Evolutionary conservation across 306 rosid genomes (phyloP).

Genomic region (Quercus mongolica): DNA sequence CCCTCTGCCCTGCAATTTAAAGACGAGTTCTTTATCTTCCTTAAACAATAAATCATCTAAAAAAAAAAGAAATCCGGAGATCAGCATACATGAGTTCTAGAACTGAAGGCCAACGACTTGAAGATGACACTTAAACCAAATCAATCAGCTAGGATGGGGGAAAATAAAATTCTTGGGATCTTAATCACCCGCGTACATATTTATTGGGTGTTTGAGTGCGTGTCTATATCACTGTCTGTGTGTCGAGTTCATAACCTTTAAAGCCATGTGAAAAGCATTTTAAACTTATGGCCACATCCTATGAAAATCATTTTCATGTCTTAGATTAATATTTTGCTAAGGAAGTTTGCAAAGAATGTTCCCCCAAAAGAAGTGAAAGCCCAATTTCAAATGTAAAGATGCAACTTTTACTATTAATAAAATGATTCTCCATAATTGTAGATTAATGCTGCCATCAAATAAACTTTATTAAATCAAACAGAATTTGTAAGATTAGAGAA

Average conservation of each 20-base stretch:
- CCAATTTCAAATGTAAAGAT: too few relatives aligned
- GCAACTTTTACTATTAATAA: too few relatives aligned
- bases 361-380: background rate
- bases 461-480: too few relatives aligned
- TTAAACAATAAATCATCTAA: background rate
- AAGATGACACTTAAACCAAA: too few relatives aligned
- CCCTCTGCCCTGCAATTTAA: slow-evolving; percentile 65
- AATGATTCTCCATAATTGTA: too few relatives aligned
- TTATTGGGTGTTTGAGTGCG: background rate
- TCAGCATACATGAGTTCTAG: too few relatives aligned
- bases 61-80: background rate
- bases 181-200: background rate
- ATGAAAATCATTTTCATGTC: background rate
- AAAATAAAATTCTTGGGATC: background rate
- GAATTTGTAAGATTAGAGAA: too few relatives aligned
- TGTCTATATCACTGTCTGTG: background rate
- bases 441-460: too few relatives aligned
- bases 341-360: background rate
- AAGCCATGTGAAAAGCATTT: background rate
- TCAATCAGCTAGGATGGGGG: background rate
- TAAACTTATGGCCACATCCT: background rate
- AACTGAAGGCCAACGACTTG: too few relatives aligned
- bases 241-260: background rate
- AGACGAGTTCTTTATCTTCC: background rate
- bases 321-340: background rate